These are phyloP conservation scores for Bipolaris bicolor DNA, from an alignment of 2,329 filamentous ascomycete species.

Conservation along the genomic window DNA sequence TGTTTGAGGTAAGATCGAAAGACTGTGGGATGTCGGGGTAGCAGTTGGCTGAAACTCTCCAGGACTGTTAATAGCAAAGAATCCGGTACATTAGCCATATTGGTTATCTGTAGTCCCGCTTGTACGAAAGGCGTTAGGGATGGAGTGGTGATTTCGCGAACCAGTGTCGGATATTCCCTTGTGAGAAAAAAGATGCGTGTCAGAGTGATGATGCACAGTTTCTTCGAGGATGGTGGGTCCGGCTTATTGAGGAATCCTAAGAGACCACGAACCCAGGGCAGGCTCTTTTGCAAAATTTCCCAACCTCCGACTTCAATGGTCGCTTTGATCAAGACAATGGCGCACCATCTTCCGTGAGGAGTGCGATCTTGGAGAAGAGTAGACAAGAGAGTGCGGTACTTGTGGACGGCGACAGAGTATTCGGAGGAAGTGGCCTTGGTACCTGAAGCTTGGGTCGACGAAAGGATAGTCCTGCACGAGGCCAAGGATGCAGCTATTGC, in stretches of 20 bases:
- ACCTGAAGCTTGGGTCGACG: conserved; percentile 63
- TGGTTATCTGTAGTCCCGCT: conserved; percentile 69
- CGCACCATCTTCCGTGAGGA: conserved; percentile 76
- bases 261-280: conserved; percentile 78
- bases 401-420: conserved; percentile 74
- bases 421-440: conserved; percentile 69
- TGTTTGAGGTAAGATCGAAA: conserved; percentile 78
- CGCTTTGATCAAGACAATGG: conserved; percentile 78
- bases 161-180: conserved; percentile 79
- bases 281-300: conserved; percentile 75
- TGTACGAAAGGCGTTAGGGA: conserved; percentile 76
- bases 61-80: conserved; percentile 70
- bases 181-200: conserved; percentile 84
- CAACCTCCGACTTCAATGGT: conserved; percentile 82
- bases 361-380: conserved; percentile 79
- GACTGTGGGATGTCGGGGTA: conserved; percentile 82
- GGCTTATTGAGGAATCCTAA: conserved; percentile 79
- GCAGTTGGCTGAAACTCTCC: conserved; percentile 71
- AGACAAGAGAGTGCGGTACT: conserved; percentile 77
- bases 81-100: conserved; percentile 26
- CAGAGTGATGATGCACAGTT: conserved; percentile 75
- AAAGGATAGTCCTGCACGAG: conserved; percentile 65
- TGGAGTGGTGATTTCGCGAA: conserved; percentile 87
- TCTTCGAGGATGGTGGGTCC: conserved; percentile 76
- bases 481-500: conserved; percentile 65